Evolutionary conservation across 306 rosid species (phyloP), one percentile per base, ranked within the genome.

Genomic region (Ziziphus jujuba): DNA sequence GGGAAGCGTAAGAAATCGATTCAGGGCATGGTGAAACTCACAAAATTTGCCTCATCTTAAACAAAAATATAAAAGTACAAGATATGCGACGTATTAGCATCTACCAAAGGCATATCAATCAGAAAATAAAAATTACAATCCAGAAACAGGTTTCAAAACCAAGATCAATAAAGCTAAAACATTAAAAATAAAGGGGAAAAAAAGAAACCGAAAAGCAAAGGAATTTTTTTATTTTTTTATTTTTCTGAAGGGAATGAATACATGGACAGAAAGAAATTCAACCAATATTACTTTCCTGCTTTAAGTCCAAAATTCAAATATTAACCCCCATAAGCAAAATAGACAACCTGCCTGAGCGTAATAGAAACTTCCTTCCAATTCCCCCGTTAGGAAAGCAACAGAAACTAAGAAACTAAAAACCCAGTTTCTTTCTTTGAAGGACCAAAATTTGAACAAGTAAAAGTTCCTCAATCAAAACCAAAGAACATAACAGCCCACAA

Each of bases 401-500:
- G 7, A 40, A 40, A 40, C 9, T 0, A 11, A 0, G 43, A 36
- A 36, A 36, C 12, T 40, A 8, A 40, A 40, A 40, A 9, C 12
- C 1, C 45, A 8, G 16, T 34, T 47, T 51, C 15, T 31, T 20
- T 9, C 40, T 28, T 28, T 28, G 33, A 54, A 36, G 15, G 45
- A 51, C 12, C 48, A 67, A 34, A 62, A 53, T 61, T 45, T 43
- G 14, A 58, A 20, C 11, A 67, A 61, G 48, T 48, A 69, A 65
- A 51, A 9, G 50, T n/a, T 59, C 53, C 33, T 13, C 12, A 56
- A 22, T 17, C 28, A 38, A 5, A 16, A 21, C 65, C 5, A 50
- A 67, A 43, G 59, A 14, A 25, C 36, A 63, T 9, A 5, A 56
- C 35, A 75, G 71, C 86, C 75, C 13, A 9, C 3, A 43, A 65